Conservation (phyloP, 1,139 yeast genomes). For the Schizosaccharomyces versatilis region DNA sequence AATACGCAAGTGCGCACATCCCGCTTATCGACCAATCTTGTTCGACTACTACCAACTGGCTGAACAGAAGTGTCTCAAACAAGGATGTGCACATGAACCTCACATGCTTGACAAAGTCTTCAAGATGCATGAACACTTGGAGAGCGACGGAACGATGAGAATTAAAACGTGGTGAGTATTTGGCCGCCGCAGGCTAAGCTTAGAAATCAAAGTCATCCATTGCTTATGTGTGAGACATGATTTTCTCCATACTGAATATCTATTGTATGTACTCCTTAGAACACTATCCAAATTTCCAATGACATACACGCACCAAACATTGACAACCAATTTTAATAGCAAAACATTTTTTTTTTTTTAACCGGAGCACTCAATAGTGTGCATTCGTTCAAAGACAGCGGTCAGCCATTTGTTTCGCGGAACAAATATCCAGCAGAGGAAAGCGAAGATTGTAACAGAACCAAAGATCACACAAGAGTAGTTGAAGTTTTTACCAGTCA, state of each 20-base stretch:
- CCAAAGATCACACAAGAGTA: constrained; percentile 42
- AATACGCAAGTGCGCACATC: constrained; percentile 79
- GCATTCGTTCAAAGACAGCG: too few species aligned
- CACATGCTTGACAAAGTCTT: constrained; percentile 76
- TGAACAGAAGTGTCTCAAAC: constrained; percentile 47
- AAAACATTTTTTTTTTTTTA: too few species aligned
- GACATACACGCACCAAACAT: too few species aligned
- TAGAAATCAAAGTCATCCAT: too few species aligned
- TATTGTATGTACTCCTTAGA: too few species aligned
- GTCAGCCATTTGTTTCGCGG: constrained; percentile 15
- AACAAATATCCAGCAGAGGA: constrained; percentile 30
- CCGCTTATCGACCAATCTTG: constrained; percentile 69
- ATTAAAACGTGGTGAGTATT: constrained; percentile 40
- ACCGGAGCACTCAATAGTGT: too few species aligned
- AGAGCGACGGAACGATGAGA: constrained; percentile 90
- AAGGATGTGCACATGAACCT: constrained; percentile 75
- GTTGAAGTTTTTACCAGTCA: constrained; percentile 39
- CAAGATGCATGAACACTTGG: constrained; percentile 79
- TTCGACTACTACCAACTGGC: constrained; percentile 71
- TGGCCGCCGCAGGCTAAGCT: too few species aligned
- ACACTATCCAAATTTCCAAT: too few species aligned
- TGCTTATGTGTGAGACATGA: too few species aligned
- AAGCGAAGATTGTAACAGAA: constrained; percentile 32
- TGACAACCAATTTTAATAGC: too few species aligned
- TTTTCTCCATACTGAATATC: too few species aligned